A percentile compares a stretch with the other conserved stretches of the same genome.
Conservation (phyloP, 306 rosid genomes). For the Glycine tomentella region DNA sequence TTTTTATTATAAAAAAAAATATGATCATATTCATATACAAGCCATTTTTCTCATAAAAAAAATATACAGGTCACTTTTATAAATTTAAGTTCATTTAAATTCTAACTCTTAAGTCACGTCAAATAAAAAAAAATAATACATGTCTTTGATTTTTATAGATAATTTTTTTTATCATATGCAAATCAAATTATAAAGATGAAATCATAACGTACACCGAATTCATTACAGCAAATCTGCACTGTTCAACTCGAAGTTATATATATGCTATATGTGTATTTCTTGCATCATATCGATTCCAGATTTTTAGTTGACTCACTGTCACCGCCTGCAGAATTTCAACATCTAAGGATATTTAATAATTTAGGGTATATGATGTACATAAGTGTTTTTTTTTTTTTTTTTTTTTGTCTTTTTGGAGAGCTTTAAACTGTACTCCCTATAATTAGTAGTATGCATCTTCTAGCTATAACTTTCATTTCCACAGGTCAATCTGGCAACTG, state of each 20-base stretch:
- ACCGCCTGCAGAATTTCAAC: constrained; percentile 33
- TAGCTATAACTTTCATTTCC: constrained; percentile 65
- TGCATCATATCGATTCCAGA: neutral
- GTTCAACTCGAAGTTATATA: no score
- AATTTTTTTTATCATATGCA: no score
- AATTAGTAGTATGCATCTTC: constrained; percentile 55
- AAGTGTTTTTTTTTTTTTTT: neutral
- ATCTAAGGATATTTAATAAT: constrained; percentile 35
- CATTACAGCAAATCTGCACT: constrained; percentile 38
- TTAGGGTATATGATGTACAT: constrained; percentile 62
- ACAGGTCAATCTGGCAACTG: constrained; percentile 71
- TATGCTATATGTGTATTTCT: no score
- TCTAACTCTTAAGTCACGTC: no score
- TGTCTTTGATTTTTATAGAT: no score
- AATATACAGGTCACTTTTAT: no score
- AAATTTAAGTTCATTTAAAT: no score
- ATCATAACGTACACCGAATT: neutral
- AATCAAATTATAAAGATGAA: no score
- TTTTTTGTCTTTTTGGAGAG: constrained; percentile 21
- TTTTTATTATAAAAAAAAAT: no score
- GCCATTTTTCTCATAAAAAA: no score
- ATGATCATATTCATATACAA: no score
- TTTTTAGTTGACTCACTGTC: constrained; percentile 29
- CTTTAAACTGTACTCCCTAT: constrained; percentile 43
- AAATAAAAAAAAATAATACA: no score